Conservation (phyloP, 2,329 filamentous ascomycete genomes). For the Colletotrichum lentis region DNA sequence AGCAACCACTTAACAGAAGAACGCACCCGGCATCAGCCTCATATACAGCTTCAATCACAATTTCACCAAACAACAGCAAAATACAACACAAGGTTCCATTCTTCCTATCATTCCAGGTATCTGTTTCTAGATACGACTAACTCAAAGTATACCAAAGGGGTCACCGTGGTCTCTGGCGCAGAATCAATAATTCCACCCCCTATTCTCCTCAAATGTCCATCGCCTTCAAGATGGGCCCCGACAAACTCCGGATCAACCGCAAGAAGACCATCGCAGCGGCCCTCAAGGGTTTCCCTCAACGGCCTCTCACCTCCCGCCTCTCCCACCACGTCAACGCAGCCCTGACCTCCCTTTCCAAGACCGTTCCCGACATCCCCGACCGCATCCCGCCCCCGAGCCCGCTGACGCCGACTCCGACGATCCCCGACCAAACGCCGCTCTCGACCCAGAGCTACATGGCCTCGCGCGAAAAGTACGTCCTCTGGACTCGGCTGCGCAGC, state of each 20-base stretch:
- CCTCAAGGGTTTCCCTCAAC: neutral
- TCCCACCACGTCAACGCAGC: neutral
- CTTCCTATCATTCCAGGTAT: too few species aligned
- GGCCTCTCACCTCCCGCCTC: neutral
- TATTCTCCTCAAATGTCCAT: neutral
- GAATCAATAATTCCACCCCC: neutral
- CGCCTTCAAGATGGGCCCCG: neutral
- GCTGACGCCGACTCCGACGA: neutral
- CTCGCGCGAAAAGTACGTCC: constrained; percentile 1
- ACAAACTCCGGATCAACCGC: neutral
- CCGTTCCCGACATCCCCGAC: neutral
- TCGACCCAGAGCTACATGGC: neutral
- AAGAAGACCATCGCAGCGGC: neutral
- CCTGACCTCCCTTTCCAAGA: neutral
- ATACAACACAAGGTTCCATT: neutral
- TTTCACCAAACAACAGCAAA: neutral
- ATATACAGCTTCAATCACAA: neutral
- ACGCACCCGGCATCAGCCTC: neutral
- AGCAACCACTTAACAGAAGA: too few species aligned
- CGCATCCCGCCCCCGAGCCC: constrained; percentile 1
- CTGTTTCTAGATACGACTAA: neutral
- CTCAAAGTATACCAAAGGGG: neutral
- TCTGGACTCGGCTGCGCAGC: neutral
- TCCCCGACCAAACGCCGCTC: neutral
- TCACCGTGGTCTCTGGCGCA: neutral